A percentile compares a stretch with the other conserved stretches of the same genome.
Evolutionary conservation across 305 asterid genomes (phyloP).

Genomic region (Rubia peregrina): DNA sequence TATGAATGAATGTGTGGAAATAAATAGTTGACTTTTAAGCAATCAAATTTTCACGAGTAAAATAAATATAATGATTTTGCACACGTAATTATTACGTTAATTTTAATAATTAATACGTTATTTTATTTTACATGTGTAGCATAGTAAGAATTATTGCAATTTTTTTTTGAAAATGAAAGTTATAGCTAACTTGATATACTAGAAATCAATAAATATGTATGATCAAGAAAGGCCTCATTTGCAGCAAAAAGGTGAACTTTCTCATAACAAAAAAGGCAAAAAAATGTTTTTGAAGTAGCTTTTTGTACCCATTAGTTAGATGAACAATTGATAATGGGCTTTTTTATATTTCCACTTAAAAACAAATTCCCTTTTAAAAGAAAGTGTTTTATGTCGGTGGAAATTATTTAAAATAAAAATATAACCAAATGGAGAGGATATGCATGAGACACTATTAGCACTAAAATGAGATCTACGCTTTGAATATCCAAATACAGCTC

Average conservation of each 20-base stretch:
- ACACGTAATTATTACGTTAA: no score
- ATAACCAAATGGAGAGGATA: constrained; percentile 8
- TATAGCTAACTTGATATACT: neutral
- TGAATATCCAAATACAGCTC: constrained; percentile 24
- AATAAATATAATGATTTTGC: no score
- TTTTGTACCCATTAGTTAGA: constrained; percentile 10
- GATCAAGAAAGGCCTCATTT: neutral
- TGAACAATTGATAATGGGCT: constrained; percentile 21
- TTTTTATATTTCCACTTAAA: neutral
- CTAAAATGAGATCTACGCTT: constrained; percentile 28
- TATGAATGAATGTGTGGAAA: no score
- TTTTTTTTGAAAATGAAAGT: no score
- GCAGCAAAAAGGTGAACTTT: neutral
- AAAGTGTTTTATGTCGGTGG: constrained; percentile 32
- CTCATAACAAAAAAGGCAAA: neutral
- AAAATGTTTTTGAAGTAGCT: constrained; percentile 4
- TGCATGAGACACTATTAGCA: constrained; percentile 5
- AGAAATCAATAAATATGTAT: no score
- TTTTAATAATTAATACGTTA: no score
- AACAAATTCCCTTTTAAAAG: constrained; percentile 2
- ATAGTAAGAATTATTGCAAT: no score
- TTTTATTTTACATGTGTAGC: no score
- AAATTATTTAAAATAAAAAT: constrained; percentile 20
- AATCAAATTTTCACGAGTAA: no score
- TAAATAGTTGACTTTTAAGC: no score